Percentiles rank a stretch among this genome's conserved stretches.
Evolutionary conservation across 768 basidiomycete genomes (phyloP).

Genomic region (Boletus rex-veris): DNA sequence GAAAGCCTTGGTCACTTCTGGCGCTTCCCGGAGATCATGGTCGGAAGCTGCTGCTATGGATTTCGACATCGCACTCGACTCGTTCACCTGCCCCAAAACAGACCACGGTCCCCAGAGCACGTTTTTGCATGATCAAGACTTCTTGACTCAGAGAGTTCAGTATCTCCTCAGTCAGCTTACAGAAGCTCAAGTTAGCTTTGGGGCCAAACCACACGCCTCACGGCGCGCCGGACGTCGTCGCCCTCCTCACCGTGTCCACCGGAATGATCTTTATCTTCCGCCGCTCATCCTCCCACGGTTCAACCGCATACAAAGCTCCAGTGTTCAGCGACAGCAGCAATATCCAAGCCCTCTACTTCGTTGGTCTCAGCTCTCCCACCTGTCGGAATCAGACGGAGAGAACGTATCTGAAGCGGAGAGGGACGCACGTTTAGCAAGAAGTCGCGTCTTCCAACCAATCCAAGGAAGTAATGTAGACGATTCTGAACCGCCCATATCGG

Average conservation of each 20-base stretch:
- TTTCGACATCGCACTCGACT: slow-evolving; percentile 59
- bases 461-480: slow-evolving; percentile 28
- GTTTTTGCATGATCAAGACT: slow-evolving; percentile 73
- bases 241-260: slow-evolving; percentile 29
- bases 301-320: neutral
- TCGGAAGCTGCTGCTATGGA: slow-evolving; percentile 56
- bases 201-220: neutral
- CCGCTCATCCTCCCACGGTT: slow-evolving; percentile 34
- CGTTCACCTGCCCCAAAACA: slow-evolving; percentile 61
- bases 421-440: slow-evolving; percentile 70
- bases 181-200: slow-evolving; percentile 12
- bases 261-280: slow-evolving; percentile 51
- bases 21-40: slow-evolving; percentile 49
- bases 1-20: slow-evolving; percentile 48
- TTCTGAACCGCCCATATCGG: slow-evolving; percentile 52
- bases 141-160: slow-evolving; percentile 57
- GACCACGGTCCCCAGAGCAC: slow-evolving; percentile 52
- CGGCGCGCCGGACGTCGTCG: slow-evolving; percentile 3
- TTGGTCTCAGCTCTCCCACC: slow-evolving; percentile 24
- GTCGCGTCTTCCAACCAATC: slow-evolving; percentile 44
- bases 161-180: slow-evolving; percentile 43
- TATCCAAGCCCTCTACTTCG: slow-evolving; percentile 7
- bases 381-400: slow-evolving; percentile 66
- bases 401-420: slow-evolving; percentile 61
- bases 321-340: slow-evolving; percentile 6